Percentiles rank a stretch among this genome's conserved stretches.
Conservation (phyloP, 352 stramenopile species). For the Elongisporangium senticosum region DNA sequence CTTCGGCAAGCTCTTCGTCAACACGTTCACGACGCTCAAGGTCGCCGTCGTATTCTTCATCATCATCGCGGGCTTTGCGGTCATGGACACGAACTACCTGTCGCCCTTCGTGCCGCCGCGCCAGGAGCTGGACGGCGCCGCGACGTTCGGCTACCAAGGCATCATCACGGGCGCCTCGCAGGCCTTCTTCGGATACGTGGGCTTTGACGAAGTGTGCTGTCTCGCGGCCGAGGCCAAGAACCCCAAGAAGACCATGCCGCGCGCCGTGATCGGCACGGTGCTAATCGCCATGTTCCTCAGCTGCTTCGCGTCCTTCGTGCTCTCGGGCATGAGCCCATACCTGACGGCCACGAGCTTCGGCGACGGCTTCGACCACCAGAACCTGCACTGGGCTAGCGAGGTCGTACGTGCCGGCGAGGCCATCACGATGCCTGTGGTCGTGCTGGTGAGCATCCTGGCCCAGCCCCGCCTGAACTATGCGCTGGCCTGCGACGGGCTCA, state of each 20-base stretch:
- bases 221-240: slow-evolving; percentile 46
- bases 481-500: slow-evolving; percentile 73
- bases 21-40: slow-evolving; percentile 47
- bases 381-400: slow-evolving; percentile 4
- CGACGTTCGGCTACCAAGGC: slow-evolving; percentile 16
- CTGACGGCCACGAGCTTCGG: slow-evolving; percentile 1
- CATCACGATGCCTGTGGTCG: slow-evolving; percentile 78
- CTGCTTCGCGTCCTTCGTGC: slow-evolving; percentile 46
- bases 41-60: slow-evolving; percentile 70
- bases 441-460: slow-evolving; percentile 75
- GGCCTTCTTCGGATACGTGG: slow-evolving; percentile 86
- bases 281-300: slow-evolving; percentile 1
- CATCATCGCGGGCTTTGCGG: slow-evolving; percentile 52
- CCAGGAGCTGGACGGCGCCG: not conserved
- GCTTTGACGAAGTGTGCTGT: slow-evolving; percentile 87
- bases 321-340: slow-evolving; percentile 48
- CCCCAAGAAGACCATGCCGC: slow-evolving; percentile 42
- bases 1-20: slow-evolving; percentile 55
- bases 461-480: slow-evolving; percentile 77
- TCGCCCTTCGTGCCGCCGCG: slow-evolving; percentile 43
- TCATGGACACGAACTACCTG: slow-evolving; percentile 57
- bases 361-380: slow-evolving; percentile 1
- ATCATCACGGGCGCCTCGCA: slow-evolving; percentile 56
- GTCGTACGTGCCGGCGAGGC: slow-evolving; percentile 1
- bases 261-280: slow-evolving; percentile 42